Evolutionary conservation across 2,329 filamentous ascomycete genomes (phyloP).

Genomic region (Cordyceps javanica): DNA sequence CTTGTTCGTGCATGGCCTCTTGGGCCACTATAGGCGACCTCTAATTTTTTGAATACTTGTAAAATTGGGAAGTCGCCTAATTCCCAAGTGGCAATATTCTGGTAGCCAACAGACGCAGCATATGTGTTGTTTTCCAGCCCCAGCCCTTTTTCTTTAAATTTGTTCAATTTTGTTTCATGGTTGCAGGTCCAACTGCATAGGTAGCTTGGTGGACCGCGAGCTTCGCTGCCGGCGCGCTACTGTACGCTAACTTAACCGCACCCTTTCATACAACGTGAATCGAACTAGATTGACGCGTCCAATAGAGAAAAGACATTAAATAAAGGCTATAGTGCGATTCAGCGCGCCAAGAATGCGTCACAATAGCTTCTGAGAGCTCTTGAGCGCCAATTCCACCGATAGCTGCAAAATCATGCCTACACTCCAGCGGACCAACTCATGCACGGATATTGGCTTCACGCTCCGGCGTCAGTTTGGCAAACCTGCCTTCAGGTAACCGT

Average conservation of each 20-base stretch:
- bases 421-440: slow-evolving; percentile 41
- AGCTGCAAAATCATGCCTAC: slow-evolving; percentile 28
- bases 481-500: slow-evolving; percentile 58
- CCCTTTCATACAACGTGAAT: not conserved
- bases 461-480: slow-evolving; percentile 69
- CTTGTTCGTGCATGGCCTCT: not conserved
- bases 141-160: too few relatives aligned
- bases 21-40: too few relatives aligned
- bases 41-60: too few relatives aligned
- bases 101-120: too few relatives aligned
- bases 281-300: not conserved
- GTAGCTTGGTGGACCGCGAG: not conserved
- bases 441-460: slow-evolving; percentile 66
- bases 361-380: not conserved
- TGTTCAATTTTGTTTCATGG: too few relatives aligned
- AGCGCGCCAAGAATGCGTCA: not conserved
- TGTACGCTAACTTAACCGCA: not conserved
- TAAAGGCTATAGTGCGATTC: not conserved
- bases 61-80: too few relatives aligned
- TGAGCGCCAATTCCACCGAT: not conserved
- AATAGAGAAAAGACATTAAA: not conserved
- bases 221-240: not conserved
- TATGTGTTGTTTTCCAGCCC: too few relatives aligned
- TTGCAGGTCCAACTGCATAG: too few relatives aligned
- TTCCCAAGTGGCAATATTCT: too few relatives aligned